Evolutionary conservation across 1,284 basidiomycete species (phyloP), one percentile per base, ranked within the genome.

Genomic region (Chondrostereum purpureum): DNA sequence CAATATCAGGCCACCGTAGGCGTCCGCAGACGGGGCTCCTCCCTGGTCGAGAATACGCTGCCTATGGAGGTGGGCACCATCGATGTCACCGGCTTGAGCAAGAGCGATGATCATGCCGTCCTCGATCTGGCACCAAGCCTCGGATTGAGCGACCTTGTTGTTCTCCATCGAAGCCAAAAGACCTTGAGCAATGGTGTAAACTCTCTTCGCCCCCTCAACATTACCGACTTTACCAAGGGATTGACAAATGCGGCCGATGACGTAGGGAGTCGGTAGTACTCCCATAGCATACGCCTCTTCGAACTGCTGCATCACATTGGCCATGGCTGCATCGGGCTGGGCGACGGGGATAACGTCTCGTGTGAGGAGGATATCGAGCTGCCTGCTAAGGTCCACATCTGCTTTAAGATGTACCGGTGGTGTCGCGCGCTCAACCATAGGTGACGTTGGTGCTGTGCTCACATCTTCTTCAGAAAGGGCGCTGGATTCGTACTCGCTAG

Each of bases 1-100:
- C 35, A 87, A 78, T 53, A 97, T 93, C 60, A 96, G 76, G 8
- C 89, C 88, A 2, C 89, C 92, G 58, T 96, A 97, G 0, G 92
- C 87, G 52, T 96, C 91, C 2, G 92, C 83, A 0, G 79, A 82
- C 2, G 92, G 93, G 1, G 79, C 73, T n/a, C 80, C 75, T 0
- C 89, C 88, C 14, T 84, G 76, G 43, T 85, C 75, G 13, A 94
- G 69, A 39, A 97, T 82, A 36, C 89, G 77, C n/a, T 68, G 61
- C 17, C 92, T 80, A 62, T 96, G 89, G 18, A 84, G 69, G 57
- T 89, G 86, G 1, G 92, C 92, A 18, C 79, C 73, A 43, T 90
- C 83, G 46, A 90, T 67, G 46, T 88, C 78, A 1, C 90, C 92
- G 2, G 81, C 75, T 55, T 92, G 86, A 0, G 89, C 90, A 23